phyloP scores from a whole-genome alignment of 1,284 basidiomycete genomes.

The Neolentinus lepideus region DNA sequence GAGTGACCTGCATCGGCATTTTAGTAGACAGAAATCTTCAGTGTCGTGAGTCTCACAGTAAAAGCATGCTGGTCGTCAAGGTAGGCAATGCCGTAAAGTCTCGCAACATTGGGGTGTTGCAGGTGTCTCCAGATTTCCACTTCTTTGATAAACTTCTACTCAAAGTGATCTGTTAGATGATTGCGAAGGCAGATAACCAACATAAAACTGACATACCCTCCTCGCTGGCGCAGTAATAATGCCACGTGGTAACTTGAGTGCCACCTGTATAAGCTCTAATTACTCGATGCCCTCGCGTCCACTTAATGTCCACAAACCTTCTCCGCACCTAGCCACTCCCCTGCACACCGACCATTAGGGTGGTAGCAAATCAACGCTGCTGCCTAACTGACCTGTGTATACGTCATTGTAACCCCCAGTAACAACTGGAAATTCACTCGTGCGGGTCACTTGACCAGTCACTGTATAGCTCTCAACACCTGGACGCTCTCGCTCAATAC shows the following conservation, averaged over 20 bases:
- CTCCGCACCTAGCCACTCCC: constrained; percentile 32
- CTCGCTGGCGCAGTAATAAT: neutral
- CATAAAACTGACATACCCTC: neutral
- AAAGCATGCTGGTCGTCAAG: constrained; percentile 25
- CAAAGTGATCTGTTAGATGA: neutral
- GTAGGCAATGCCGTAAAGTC: constrained; percentile 31
- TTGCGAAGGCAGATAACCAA: neutral
- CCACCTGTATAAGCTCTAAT: constrained; percentile 5
- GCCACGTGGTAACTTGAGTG: constrained; percentile 21
- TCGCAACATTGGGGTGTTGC: constrained; percentile 31
- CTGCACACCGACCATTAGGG: constrained; percentile 11
- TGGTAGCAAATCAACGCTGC: neutral
- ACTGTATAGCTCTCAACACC: constrained; percentile 18
- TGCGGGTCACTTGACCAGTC: constrained; percentile 31
- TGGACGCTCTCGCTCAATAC: neutral
- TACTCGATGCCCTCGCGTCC: neutral
- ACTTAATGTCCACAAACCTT: neutral
- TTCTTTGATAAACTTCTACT: constrained; percentile 32
- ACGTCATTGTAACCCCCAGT: constrained; percentile 33
- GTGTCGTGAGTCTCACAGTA: constrained; percentile 20
- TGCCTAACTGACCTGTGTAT: constrained; percentile 22
- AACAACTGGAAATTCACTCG: constrained; percentile 21
- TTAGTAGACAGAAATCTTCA: constrained; percentile 1
- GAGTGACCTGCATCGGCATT: constrained; percentile 26
- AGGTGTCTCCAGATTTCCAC: constrained; percentile 36